These are phyloP conservation scores for Tardiomyces blankii DNA, from an alignment of 1,139 yeast species.

Conservation along the genomic window DNA sequence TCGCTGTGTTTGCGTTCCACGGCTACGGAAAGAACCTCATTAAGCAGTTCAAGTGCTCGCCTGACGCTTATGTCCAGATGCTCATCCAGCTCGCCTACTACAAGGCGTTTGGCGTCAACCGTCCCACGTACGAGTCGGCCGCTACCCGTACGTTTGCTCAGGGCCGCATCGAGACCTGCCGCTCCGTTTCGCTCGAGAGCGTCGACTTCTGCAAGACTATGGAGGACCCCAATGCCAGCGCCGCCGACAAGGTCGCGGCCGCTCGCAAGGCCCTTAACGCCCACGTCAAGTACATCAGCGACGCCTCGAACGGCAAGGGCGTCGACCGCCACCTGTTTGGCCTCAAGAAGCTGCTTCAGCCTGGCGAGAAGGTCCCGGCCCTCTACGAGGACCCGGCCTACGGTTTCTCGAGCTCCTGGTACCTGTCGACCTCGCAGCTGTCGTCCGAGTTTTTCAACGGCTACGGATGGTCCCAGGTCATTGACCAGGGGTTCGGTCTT, in stretches of 20 bases:
- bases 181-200: slow-evolving; percentile 74
- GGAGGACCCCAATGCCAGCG: slow-evolving; percentile 46
- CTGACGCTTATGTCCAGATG: slow-evolving; percentile 76
- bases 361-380: slow-evolving; percentile 55
- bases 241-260: slow-evolving; percentile 50
- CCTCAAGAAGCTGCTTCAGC: slow-evolving; percentile 56
- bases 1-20: slow-evolving; percentile 30
- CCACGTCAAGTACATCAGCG: slow-evolving; percentile 63
- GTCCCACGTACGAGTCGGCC: slow-evolving; percentile 95
- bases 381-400: slow-evolving; percentile 70
- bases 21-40: slow-evolving; percentile 50
- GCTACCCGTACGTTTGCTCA: slow-evolving; percentile 81
- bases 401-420: slow-evolving; percentile 74
- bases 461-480: slow-evolving; percentile 95
- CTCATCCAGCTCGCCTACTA: slow-evolving; percentile 70
- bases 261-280: slow-evolving; percentile 65
- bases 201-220: slow-evolving; percentile 66
- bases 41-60: slow-evolving; percentile 65
- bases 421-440: slow-evolving; percentile 78
- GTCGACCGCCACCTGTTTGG: slow-evolving; percentile 94
- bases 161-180: slow-evolving; percentile 95
- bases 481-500: slow-evolving; percentile 86
- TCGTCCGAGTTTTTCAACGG: slow-evolving; percentile 84
- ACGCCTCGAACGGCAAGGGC: slow-evolving; percentile 80
- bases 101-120: slow-evolving; percentile 67